Percentiles rank a stretch among this genome's conserved stretches.
phyloP scores from a whole-genome alignment of 768 basidiomycete species.

The Paxillus ammoniavirescens region DNA sequence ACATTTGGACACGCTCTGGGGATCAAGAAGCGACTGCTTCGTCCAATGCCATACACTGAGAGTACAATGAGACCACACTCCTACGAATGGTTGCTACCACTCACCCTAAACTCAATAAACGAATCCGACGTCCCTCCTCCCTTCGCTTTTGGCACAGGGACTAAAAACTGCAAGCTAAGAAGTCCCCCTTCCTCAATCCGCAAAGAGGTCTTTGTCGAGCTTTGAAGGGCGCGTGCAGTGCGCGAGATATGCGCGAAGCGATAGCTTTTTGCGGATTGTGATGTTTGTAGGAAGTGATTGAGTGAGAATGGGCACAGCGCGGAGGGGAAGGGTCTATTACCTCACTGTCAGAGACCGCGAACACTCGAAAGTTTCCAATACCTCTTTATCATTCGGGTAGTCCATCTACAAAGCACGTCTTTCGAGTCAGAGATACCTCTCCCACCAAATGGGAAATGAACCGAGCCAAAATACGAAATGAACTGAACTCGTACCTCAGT shows the following conservation, averaged over 20 bases:
- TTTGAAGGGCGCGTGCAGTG: conserved; percentile 72
- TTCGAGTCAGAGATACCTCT: conserved; percentile 1
- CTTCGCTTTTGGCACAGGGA: conserved; percentile 50
- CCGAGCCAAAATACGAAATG: neutral
- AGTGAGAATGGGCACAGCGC: neutral
- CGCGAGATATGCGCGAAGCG: conserved; percentile 74
- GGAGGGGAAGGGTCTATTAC: conserved; percentile 37
- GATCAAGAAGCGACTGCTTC: conserved; percentile 21
- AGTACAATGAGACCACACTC: conserved; percentile 9
- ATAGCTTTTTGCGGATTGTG: conserved; percentile 53
- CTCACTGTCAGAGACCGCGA: conserved; percentile 62
- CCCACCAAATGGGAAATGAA: neutral
- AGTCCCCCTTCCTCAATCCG: conserved; percentile 82
- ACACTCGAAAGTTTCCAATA: conserved; percentile 90
- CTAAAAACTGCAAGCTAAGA: conserved; percentile 87
- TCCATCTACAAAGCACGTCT: conserved; percentile 69
- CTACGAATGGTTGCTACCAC: conserved; percentile 23
- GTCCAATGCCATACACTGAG: conserved; percentile 31
- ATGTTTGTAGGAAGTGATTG: neutral
- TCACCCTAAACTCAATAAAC: conserved; percentile 87
- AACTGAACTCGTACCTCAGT: conserved; percentile 58
- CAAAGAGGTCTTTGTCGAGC: conserved; percentile 84
- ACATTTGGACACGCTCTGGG: neutral
- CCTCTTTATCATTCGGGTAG: conserved; percentile 89
- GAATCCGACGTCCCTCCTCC: conserved; percentile 49